Percentiles rank a stretch among this genome's conserved stretches.
Evolutionary conservation across 306 rosid genomes (phyloP).

Genomic region (Rubus idaeus): DNA sequence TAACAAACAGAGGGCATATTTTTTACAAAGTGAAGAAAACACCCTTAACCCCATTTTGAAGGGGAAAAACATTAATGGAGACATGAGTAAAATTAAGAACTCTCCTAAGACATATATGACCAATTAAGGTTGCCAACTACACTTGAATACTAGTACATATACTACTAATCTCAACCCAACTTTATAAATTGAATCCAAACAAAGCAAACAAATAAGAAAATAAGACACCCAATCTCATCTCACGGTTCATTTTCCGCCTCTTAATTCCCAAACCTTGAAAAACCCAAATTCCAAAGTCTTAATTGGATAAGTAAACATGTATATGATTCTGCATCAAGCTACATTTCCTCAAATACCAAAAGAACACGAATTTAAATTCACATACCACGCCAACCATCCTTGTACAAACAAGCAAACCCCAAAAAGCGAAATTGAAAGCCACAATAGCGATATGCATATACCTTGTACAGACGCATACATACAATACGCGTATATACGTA

Average conservation of each 20-base stretch:
- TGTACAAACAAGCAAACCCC: neutral
- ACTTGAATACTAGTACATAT: neutral
- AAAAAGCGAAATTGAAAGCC: conserved; percentile 7
- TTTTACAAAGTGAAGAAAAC: neutral
- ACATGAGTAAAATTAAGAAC: neutral
- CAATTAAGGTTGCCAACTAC: neutral
- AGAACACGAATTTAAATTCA: neutral
- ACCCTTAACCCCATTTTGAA: neutral
- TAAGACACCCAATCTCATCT: neutral
- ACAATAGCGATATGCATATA: neutral
- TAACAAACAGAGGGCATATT: neutral
- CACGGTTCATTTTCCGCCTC: neutral
- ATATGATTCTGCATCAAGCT: neutral
- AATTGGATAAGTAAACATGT: neutral
- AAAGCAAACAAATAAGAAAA: neutral
- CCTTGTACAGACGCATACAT: neutral
- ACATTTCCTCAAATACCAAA: neutral
- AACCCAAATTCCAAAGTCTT: neutral
- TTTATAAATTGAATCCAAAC: neutral
- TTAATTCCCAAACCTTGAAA: neutral
- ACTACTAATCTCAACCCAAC: neutral
- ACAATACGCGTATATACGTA: neutral
- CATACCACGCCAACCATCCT: neutral
- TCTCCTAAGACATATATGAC: neutral
- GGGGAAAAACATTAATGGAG: too few species aligned